Conservation (phyloP, 495 filamentous ascomycete genomes). For the Podospora conica region DNA sequence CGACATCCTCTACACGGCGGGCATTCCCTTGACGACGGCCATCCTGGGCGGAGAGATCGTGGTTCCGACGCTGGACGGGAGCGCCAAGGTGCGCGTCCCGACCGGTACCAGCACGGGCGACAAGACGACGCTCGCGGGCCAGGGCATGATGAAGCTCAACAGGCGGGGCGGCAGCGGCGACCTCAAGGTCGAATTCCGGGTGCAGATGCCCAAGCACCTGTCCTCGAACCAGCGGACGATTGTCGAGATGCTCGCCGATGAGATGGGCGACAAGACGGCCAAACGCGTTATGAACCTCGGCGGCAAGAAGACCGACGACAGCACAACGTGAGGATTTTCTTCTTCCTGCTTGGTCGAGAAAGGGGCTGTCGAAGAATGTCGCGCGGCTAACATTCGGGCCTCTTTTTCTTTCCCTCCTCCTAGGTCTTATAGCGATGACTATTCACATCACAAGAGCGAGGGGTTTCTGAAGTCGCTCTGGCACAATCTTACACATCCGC, state of each 20-base stretch:
- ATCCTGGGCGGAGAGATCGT: constrained; percentile 82
- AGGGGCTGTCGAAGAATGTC: not conserved
- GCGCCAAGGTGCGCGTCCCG: constrained; percentile 79
- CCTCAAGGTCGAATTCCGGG: constrained; percentile 87
- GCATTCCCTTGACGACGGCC: constrained; percentile 87
- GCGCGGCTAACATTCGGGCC: not conserved
- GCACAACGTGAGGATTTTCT: constrained; percentile 21
- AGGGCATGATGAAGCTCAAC: constrained; percentile 83
- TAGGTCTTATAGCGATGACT: constrained; percentile 5
- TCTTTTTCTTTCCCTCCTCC: not conserved
- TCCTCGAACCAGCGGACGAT: constrained; percentile 83
- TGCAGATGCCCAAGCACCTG: constrained; percentile 89
- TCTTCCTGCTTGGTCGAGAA: not conserved
- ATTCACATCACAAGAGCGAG: constrained; percentile 6
- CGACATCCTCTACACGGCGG: constrained; percentile 87
- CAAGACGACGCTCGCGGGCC: constrained; percentile 73
- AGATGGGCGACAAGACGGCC: constrained; percentile 86
- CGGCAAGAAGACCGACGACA: not conserved
- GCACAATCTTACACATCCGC: constrained; percentile 5
- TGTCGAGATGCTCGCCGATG: constrained; percentile 90
- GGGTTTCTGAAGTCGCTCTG: constrained; percentile 11
- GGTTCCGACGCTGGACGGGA: constrained; percentile 83
- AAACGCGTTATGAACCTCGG: constrained; percentile 73
- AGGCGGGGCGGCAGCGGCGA: constrained; percentile 61
- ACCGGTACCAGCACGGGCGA: constrained; percentile 92